phyloP scores from a whole-genome alignment of 2,329 filamentous ascomycete species.

The Grosmannia clavigera region DNA sequence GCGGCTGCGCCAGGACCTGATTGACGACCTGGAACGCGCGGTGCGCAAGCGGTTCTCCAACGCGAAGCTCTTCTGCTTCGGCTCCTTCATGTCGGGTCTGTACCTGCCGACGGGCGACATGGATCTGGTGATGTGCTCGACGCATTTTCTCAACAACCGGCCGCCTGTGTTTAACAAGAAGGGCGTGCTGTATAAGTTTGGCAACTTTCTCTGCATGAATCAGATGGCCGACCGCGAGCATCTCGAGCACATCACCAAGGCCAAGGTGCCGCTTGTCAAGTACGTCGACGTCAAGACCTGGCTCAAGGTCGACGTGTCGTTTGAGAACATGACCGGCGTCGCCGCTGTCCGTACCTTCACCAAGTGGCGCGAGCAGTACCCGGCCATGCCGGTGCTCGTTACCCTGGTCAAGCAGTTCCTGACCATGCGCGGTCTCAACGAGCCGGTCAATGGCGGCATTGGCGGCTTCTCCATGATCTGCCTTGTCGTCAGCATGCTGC shows the following conservation, averaged over 20 bases:
- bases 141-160: conserved; percentile 42
- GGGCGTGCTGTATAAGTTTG: conserved; percentile 49
- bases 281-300: conserved; percentile 68
- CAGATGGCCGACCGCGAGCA: conserved; percentile 44
- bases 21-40: conserved; percentile 52
- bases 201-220: conserved; percentile 41
- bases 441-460: conserved; percentile 81
- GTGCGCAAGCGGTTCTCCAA: conserved; percentile 46
- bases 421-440: conserved; percentile 78
- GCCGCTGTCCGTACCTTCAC: conserved; percentile 69
- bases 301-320: conserved; percentile 83
- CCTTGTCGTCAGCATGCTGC: conserved; percentile 78
- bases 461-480: conserved; percentile 93
- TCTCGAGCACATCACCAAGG: conserved; percentile 57
- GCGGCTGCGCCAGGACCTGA: conserved; percentile 57
- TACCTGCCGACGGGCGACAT: conserved; percentile 70
- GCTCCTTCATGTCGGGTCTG: conserved; percentile 82
- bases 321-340: conserved; percentile 80
- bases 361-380: conserved; percentile 66
- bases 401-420: conserved; percentile 88
- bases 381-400: conserved; percentile 76
- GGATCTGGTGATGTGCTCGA: conserved; percentile 71
- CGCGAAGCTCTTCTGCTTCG: conserved; percentile 62
- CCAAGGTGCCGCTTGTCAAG: conserved; percentile 87
- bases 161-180: conserved; percentile 36